Evolutionary conservation across 192 early-diverging fungal genomes (phyloP).

Genomic region (Powellomyces hirtus): DNA sequence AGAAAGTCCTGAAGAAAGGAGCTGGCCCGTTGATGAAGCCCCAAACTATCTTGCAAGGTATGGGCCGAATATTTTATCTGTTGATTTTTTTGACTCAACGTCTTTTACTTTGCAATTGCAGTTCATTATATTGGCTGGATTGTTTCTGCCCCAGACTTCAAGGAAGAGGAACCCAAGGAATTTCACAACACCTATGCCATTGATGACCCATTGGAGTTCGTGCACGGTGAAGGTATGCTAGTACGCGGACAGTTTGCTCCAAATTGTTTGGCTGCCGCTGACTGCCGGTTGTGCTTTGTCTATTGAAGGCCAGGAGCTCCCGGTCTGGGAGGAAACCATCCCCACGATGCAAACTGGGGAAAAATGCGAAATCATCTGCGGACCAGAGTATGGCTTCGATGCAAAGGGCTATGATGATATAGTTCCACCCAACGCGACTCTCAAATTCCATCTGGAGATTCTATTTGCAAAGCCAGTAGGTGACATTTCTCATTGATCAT

Average conservation of each 20-base stretch:
- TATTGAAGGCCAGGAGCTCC: slow-evolving; percentile 55
- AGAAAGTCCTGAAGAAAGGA: slow-evolving; percentile 9
- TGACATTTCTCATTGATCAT: background rate
- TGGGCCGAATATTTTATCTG: background rate
- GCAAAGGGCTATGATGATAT: slow-evolving; percentile 56
- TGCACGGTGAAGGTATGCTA: slow-evolving; percentile 2
- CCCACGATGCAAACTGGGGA: slow-evolving; percentile 67
- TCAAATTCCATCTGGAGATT: slow-evolving; percentile 58
- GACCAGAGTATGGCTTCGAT: slow-evolving; percentile 64
- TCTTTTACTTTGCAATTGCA: too few species aligned
- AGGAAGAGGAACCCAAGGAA: slow-evolving; percentile 1
- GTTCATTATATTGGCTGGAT: slow-evolving; percentile 46
- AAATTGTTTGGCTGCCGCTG: background rate
- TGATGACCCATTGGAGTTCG: slow-evolving; percentile 67
- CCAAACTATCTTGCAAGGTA: background rate
- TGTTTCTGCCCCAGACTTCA: slow-evolving; percentile 15
- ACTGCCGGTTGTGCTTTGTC: background rate
- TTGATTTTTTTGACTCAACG: background rate
- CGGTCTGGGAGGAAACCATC: slow-evolving; percentile 73
- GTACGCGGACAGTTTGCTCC: background rate
- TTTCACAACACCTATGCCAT: slow-evolving; percentile 41
- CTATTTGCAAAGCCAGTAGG: slow-evolving; percentile 28
- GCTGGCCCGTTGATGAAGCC: background rate
- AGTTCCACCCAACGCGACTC: slow-evolving; percentile 63
- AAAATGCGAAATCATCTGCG: slow-evolving; percentile 59